Conservation (phyloP, 805 yeast species). For the Lachancea quebecensis region DNA sequence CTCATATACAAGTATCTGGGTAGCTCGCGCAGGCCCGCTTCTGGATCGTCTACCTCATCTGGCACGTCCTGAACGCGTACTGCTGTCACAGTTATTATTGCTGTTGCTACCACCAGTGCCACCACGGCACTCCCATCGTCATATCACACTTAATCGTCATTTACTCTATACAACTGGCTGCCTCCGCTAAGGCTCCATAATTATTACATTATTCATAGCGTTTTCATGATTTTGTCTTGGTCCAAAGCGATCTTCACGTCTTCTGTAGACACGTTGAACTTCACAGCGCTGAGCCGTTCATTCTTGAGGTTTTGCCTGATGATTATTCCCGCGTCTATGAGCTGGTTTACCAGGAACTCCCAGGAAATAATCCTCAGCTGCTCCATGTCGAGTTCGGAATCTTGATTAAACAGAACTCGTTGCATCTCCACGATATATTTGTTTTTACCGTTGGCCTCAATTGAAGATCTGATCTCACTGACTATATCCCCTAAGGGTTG, state of each 20-base stretch:
- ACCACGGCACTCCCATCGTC: not conserved
- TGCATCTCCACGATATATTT: slow-evolving; percentile 28
- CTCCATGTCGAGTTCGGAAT: slow-evolving; percentile 37
- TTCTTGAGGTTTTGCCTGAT: slow-evolving; percentile 60
- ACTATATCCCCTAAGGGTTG: slow-evolving; percentile 66
- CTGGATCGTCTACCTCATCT: slow-evolving; percentile 3
- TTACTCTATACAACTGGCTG: not conserved
- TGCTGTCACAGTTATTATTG: no score
- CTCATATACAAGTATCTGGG: slow-evolving; percentile 49
- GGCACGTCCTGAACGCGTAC: not conserved
- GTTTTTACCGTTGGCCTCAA: slow-evolving; percentile 35
- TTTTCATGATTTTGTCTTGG: slow-evolving; percentile 43
- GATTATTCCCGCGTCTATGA: slow-evolving; percentile 73
- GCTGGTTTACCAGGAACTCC: slow-evolving; percentile 51
- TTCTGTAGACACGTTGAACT: slow-evolving; percentile 63
- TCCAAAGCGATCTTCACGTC: slow-evolving; percentile 57
- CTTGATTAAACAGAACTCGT: slow-evolving; percentile 30
- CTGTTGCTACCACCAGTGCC: not conserved
- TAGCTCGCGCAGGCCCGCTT: slow-evolving; percentile 11
- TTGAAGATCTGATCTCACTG: slow-evolving; percentile 61
- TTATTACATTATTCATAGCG: slow-evolving; percentile 12
- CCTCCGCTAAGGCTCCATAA: not conserved
- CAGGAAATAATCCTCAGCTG: slow-evolving; percentile 48
- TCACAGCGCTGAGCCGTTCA: slow-evolving; percentile 58
- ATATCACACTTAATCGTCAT: not conserved